phyloP scores from a whole-genome alignment of 257 asterid genomes.

The Verbascum thapsus region DNA sequence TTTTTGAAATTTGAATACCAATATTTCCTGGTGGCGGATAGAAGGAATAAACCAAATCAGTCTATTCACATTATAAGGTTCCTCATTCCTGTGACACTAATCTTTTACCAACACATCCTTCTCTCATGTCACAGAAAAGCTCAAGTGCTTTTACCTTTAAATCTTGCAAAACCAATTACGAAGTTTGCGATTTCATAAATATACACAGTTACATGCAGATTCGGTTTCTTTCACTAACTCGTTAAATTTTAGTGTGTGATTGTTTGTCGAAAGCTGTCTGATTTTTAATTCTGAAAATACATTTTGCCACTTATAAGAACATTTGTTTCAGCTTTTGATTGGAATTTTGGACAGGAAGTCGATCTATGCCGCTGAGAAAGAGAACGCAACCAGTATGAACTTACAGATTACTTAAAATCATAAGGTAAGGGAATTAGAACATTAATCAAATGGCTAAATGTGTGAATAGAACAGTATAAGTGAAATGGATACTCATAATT shows the following conservation, averaged over 20 bases:
- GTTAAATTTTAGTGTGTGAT: conserved; percentile 9
- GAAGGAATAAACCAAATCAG: not conserved
- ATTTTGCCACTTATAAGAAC: not conserved
- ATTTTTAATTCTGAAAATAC: not conserved
- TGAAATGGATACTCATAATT: too few relatives aligned
- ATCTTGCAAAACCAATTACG: not conserved
- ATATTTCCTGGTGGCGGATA: not conserved
- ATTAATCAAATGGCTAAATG: too few relatives aligned
- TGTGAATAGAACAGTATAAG: too few relatives aligned
- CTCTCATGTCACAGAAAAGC: not conserved
- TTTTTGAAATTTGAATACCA: not conserved
- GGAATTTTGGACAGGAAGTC: conserved; percentile 34
- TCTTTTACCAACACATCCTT: not conserved
- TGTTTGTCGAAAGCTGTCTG: conserved; percentile 8
- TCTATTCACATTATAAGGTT: not conserved
- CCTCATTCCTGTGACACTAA: not conserved
- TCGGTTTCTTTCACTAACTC: not conserved
- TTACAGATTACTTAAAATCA: not conserved
- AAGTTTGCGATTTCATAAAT: not conserved
- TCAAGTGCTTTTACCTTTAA: not conserved
- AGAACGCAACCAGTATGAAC: conserved; percentile 27
- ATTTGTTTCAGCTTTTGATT: conserved; percentile 12
- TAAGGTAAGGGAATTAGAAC: not conserved
- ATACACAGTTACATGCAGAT: not conserved
- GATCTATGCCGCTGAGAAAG: conserved; percentile 40